Base-by-base conservation (phyloP, 306 rosid genomes). In the Castanopsis chinensis region DNA sequence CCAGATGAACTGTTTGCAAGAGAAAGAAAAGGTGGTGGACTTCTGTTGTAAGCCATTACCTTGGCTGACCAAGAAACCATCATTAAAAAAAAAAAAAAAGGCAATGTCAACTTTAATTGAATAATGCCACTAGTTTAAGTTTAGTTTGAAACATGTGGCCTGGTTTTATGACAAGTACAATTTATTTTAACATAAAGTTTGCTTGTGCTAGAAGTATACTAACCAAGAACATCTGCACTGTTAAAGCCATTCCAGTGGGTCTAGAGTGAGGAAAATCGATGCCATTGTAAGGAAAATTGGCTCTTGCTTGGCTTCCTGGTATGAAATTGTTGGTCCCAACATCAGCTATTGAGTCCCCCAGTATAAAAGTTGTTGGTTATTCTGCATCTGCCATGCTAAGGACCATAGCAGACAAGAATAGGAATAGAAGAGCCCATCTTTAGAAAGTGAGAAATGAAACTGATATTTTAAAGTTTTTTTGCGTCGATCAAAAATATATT, bases 141-240 rank as follows among this genome's bases (percentile, higher is more conserved):
- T 37, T 37, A 37, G 10, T 37, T 37, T 49, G 17, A 49, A 49
- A 49, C 17, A 49, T 49, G 15, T 49, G 53, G 53, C 13, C 45
- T 12, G 53, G 53, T 12, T 49, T 12, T 12, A 49, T 49, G 53
- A 49, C 17, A 3, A 49, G 53, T 13, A 49, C 53, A 49, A 12
- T 49, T 10, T 10, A 49, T 55, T 58, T 6, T 6, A 8, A 21
- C 64, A 9, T 1, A 20, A 57, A 58, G 2, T 5, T 25, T 20
- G 2, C 13, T 58, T 37, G 43, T 0, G 43, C 6, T 27, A 63
- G n/a, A 63, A 63, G n/a, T 28, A 60, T 23, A 71, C 83, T 54
- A 52, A 83, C 83, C 83, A 10, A 83, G 70, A 37, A 83, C 71
- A 83, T 83, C 86, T 75, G 81, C 83, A 60, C 75, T 70, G 63